These are phyloP conservation scores for Juglanconis oblonga DNA, from an alignment of 2,329 filamentous ascomycete species.

Conservation along the genomic window DNA sequence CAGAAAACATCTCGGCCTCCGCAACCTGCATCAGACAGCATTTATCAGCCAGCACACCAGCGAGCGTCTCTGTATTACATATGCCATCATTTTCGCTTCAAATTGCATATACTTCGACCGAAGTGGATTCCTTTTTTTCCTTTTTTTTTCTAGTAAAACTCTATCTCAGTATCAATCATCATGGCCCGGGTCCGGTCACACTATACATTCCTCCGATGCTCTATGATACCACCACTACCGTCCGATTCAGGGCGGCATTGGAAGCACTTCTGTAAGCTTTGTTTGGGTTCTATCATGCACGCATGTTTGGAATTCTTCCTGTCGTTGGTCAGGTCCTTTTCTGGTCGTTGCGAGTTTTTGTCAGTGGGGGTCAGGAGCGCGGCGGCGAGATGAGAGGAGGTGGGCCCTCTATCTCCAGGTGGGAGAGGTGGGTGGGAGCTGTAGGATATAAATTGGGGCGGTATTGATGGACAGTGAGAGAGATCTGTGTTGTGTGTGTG, in stretches of 20 bases:
- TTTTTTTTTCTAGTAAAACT: not conserved
- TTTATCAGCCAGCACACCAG: not conserved
- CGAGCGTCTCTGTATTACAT: not conserved
- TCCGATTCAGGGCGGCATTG: constrained; percentile 2
- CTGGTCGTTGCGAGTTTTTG: not conserved
- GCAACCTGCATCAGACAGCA: not conserved
- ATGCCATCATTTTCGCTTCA: constrained; percentile 12
- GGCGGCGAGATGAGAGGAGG: not conserved
- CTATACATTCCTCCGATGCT: constrained; percentile 14
- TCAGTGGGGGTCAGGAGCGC: not conserved
- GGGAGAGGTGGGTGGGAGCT: not conserved
- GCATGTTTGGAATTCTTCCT: not conserved
- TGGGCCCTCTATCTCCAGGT: not conserved
- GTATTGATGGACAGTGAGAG: not conserved
- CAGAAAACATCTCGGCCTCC: not conserved
- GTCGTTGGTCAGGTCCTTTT: not conserved
- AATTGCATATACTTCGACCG: constrained; percentile 14
- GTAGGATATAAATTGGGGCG: not conserved
- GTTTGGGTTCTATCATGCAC: not conserved
- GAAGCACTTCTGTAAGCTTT: constrained; percentile 10
- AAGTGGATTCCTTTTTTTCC: not conserved
- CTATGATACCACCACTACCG: constrained; percentile 15
- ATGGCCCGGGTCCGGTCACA: constrained; percentile 15
- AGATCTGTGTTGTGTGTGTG: not conserved
- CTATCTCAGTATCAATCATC: not conserved